Percentiles rank a stretch among this genome's conserved stretches.
Conservation (phyloP, 2,329 filamentous ascomycete species). For the Neonectria coccinea region DNA sequence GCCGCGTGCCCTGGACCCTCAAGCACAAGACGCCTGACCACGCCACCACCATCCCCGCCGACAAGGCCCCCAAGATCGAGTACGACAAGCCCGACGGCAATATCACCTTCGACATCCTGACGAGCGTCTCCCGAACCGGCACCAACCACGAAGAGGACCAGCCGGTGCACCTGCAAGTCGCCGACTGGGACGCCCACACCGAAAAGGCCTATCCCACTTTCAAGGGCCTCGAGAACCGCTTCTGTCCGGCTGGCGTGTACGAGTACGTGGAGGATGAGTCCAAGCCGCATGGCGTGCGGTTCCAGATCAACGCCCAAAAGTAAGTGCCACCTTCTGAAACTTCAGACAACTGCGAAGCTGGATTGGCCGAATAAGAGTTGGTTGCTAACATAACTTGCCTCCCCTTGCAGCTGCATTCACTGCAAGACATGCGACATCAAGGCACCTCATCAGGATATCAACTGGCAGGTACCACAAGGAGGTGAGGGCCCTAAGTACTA, state of each 20-base stretch:
- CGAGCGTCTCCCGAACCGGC: slow-evolving; percentile 92
- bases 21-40: slow-evolving; percentile 85
- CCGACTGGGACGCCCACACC: slow-evolving; percentile 94
- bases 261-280: slow-evolving; percentile 95
- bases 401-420: slow-evolving; percentile 84
- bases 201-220: slow-evolving; percentile 85
- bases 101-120: slow-evolving; percentile 95
- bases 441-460: slow-evolving; percentile 95
- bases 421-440: slow-evolving; percentile 99
- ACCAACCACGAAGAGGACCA: slow-evolving; percentile 99
- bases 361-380: not conserved
- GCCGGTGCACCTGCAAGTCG: slow-evolving; percentile 93
- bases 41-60: slow-evolving; percentile 81
- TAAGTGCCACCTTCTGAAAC: slow-evolving; percentile 62
- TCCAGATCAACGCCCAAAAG: slow-evolving; percentile 99
- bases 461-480: slow-evolving; percentile 94
- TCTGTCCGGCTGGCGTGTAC: slow-evolving; percentile 97
- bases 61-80: slow-evolving; percentile 87
- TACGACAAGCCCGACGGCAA: slow-evolving; percentile 97
- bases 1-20: slow-evolving; percentile 90
- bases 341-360: not conserved
- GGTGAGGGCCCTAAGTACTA: slow-evolving; percentile 82
- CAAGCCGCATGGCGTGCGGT: slow-evolving; percentile 89
- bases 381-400: slow-evolving; percentile 26
- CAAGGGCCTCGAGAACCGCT: slow-evolving; percentile 94